These are phyloP conservation scores for Eucalyptus camaldulensis DNA, from an alignment of 345 rosid genomes.

Conservation along the genomic window DNA sequence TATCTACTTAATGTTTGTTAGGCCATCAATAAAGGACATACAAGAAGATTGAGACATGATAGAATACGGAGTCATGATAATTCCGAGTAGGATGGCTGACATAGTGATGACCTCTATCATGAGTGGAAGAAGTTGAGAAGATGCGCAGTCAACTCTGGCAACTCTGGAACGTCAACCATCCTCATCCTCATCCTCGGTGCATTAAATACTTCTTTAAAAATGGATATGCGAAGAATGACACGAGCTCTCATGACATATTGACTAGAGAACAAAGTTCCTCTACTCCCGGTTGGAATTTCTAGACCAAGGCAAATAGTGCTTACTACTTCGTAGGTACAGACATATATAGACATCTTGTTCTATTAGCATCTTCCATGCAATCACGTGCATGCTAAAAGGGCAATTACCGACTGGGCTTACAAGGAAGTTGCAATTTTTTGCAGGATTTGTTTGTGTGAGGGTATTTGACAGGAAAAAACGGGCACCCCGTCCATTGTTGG, in stretches of 20 bases:
- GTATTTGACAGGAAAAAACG: conserved; percentile 58
- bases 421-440: conserved; percentile 1
- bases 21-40: background rate
- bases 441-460: conserved; percentile 90
- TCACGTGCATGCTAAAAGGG: background rate
- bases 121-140: background rate
- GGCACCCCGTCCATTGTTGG: conserved; percentile 67
- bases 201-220: background rate
- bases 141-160: background rate
- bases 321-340: background rate
- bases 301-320: background rate
- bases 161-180: background rate
- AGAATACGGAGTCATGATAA: background rate
- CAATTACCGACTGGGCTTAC: background rate
- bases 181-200: no score
- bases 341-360: background rate
- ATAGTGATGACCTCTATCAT: background rate
- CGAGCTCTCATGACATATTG: background rate
- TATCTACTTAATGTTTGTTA: background rate
- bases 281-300: background rate
- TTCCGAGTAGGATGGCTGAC: background rate
- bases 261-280: background rate
- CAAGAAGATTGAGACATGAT: background rate
- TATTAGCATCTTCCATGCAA: background rate
- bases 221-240: background rate